phyloP scores from a whole-genome alignment of 2,329 filamentous ascomycete species.

The Rugonectria rugulosa region DNA sequence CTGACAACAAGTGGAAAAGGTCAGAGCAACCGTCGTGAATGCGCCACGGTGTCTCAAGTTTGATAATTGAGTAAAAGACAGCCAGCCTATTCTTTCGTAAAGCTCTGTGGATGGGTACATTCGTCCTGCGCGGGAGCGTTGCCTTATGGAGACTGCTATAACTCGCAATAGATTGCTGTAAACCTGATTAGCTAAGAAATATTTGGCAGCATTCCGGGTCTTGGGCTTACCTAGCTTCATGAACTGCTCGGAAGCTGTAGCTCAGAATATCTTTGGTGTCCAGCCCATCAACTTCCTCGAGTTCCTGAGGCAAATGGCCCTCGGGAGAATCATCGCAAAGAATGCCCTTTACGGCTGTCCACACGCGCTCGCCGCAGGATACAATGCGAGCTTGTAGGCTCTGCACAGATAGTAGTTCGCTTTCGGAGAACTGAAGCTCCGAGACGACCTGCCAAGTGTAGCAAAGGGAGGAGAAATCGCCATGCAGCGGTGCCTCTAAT shows the following conservation, averaged over 20 bases:
- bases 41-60: slow-evolving; percentile 89
- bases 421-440: slow-evolving; percentile 48
- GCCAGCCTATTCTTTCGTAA: slow-evolving; percentile 71
- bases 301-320: slow-evolving; percentile 79
- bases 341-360: slow-evolving; percentile 76
- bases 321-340: slow-evolving; percentile 96
- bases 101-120: slow-evolving; percentile 60
- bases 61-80: slow-evolving; percentile 84
- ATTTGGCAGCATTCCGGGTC: not conserved
- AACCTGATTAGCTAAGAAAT: slow-evolving; percentile 11
- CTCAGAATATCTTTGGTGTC: slow-evolving; percentile 90
- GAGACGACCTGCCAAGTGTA: slow-evolving; percentile 62
- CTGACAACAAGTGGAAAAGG: slow-evolving; percentile 83
- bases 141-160: slow-evolving; percentile 63
- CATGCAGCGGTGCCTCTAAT: slow-evolving; percentile 71
- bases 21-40: slow-evolving; percentile 90
- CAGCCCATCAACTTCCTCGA: slow-evolving; percentile 74
- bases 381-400: slow-evolving; percentile 64
- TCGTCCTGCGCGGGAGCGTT: slow-evolving; percentile 50
- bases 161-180: slow-evolving; percentile 74
- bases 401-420: slow-evolving; percentile 46
- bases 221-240: slow-evolving; percentile 79
- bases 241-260: slow-evolving; percentile 94
- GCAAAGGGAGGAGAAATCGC: slow-evolving; percentile 71
- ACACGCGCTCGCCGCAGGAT: slow-evolving; percentile 71